These are phyloP conservation scores for Trichoderma orchidacearum DNA, from an alignment of 495 filamentous ascomycete genomes.

Conservation along the genomic window DNA sequence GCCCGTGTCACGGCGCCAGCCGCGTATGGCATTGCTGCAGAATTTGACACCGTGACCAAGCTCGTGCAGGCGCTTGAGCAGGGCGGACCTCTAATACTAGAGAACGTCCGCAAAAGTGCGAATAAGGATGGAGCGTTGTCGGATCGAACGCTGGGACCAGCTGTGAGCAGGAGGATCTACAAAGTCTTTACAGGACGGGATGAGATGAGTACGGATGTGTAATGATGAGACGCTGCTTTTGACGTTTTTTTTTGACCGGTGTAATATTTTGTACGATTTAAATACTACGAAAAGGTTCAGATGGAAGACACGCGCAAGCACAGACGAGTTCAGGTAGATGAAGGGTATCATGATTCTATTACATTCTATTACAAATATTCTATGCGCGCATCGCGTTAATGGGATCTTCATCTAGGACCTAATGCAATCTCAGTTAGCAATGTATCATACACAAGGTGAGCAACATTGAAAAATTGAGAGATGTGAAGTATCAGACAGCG, in stretches of 20 bases:
- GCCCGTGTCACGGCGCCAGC: slow-evolving; percentile 57
- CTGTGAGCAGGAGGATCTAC: slow-evolving; percentile 57
- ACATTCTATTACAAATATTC: too few relatives aligned
- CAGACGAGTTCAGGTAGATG: not conserved
- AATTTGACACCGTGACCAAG: slow-evolving; percentile 44
- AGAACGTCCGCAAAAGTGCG: slow-evolving; percentile 50
- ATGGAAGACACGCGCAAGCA: not conserved
- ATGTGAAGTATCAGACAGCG: slow-evolving; percentile 53
- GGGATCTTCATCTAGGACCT: not conserved
- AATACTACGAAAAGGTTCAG: too few relatives aligned
- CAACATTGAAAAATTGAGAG: slow-evolving; percentile 2
- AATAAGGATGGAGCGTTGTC: slow-evolving; percentile 55
- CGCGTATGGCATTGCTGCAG: slow-evolving; percentile 52
- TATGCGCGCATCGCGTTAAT: not conserved
- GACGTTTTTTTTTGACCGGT: too few relatives aligned
- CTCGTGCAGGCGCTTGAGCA: slow-evolving; percentile 45
- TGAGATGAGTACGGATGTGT: slow-evolving; percentile 54
- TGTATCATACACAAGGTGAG: slow-evolving; percentile 3
- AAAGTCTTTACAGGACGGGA: slow-evolving; percentile 63
- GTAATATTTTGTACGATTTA: too few relatives aligned
- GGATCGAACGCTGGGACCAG: slow-evolving; percentile 50
- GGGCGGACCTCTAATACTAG: slow-evolving; percentile 44
- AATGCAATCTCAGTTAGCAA: slow-evolving; percentile 10
- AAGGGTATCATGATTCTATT: not conserved
- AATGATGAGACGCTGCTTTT: too few relatives aligned